Evolutionary conservation across 352 stramenopile species (phyloP), one percentile per base, ranked within the genome.

Genomic region (Phytophthora podocarpi): DNA sequence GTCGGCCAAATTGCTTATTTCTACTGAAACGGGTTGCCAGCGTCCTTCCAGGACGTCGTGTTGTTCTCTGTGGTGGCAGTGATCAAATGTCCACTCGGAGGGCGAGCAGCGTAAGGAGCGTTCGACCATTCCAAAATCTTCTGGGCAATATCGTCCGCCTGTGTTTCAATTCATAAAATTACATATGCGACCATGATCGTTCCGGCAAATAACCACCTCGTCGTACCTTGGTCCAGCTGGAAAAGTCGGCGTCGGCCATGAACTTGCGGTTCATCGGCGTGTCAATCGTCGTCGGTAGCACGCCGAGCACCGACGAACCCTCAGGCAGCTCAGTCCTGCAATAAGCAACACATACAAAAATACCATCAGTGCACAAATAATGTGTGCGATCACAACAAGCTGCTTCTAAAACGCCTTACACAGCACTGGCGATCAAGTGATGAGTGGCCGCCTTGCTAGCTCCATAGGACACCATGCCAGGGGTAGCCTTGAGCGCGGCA

Each of bases 381-480:
- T 30, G 3, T 15, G 2, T 28, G 13, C 4, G 11, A 24, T 32
- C 24, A 47, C 6, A 35, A 55, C n/a, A 1, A 41, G 20, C 1
- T 27, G 6, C 16, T 13, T 27, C 10, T 40, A 37, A 12, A 32
- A n/a, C 39, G 13, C 58, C 82, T 59, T 86, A 95, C 84, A 84
- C 78, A n/a, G 82, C 72, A 71, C 87, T 96, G 30, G 83, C 84
- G 26, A 94, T 73, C 67, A 96, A 65, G 55, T 96, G 85, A 66
- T 96, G 87, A n/a, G 89, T 96, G n/a, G 87, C 88, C 1, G 80
- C 85, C 63, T 97, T 97, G 74, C 59, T 93, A 34, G 94, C 95
- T 35, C 89, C 87, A 64, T 97, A 97, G 34, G 87, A 88, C 16
- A 93, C 72, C 85, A 97, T 96, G 20, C 72, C 81, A 51, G 86